Conservation (phyloP, 495 filamentous ascomycete species). For the Aspergillus egyptiacus region DNA sequence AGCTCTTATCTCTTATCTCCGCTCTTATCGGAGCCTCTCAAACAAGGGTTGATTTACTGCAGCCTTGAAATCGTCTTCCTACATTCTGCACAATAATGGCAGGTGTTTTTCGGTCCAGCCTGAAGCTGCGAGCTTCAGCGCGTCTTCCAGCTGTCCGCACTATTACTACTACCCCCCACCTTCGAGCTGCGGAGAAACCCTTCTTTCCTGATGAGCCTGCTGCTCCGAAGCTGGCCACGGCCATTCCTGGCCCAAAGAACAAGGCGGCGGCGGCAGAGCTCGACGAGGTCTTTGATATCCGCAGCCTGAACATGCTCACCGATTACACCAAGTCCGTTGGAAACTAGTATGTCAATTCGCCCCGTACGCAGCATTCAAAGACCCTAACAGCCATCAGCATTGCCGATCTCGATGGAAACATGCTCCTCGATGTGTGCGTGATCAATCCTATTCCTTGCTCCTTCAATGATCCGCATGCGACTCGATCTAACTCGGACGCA, state of each 20-base stretch:
- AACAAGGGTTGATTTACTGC: not conserved
- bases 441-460: not conserved
- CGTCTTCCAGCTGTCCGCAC: conserved; percentile 35
- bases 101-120: conserved; percentile 38
- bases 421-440: conserved; percentile 68
- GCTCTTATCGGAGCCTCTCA: conserved; percentile 4
- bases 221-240: conserved; percentile 64
- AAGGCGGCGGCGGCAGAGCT: conserved; percentile 65
- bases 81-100: conserved; percentile 34
- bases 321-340: conserved; percentile 66
- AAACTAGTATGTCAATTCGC: conserved; percentile 46
- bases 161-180: conserved; percentile 38
- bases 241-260: conserved; percentile 78
- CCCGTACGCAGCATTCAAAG: not conserved
- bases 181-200: conserved; percentile 42
- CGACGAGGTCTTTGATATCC: conserved; percentile 84
- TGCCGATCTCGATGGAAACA: conserved; percentile 71
- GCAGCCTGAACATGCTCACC: conserved; percentile 86
- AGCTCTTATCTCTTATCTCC: conserved; percentile 4
- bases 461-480: not conserved
- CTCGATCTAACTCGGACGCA: conserved; percentile 24
- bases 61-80: not conserved
- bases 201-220: conserved; percentile 72
- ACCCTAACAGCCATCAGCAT: conserved; percentile 52
- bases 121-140: conserved; percentile 35